Base-by-base conservation (phyloP, 2,329 filamentous ascomycete species). In the Microdochium paspali region DNA sequence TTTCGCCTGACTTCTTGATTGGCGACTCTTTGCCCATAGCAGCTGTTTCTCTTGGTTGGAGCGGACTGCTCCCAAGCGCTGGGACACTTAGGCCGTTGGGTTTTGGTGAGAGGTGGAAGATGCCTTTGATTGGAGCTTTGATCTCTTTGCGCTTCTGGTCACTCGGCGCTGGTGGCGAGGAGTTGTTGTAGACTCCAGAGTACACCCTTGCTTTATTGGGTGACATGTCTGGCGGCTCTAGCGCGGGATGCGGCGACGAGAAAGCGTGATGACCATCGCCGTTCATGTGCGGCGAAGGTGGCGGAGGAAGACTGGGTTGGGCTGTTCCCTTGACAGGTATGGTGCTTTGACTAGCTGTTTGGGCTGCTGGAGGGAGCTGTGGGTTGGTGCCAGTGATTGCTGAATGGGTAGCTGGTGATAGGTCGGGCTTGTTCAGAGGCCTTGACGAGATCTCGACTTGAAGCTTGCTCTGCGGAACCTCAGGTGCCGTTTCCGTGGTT, bases 151-250 rank as follows among this genome's bases (percentile, higher is more conserved):
- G 45, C 39, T 52, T 46, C 24, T 51, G 54, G 30, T 44, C 32
- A 46, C 44, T 52, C 44, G 50, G 40, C n/a, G 47, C 44, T 2
- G 64, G 58, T 26, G 59, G 61, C 10, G 61, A 61, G 26, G 60
- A 58, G 26, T 64, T 61, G 49, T 62, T 63, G 12, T 40, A 40
- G 32, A 67, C 61, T 32, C 63, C 64, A 39, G 62, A 64, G 50
- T 69, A 69, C 23, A 64, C 64, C 43, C 64, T 61, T 12, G 63
- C 64, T 51, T 67, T 68, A 49, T 62, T 65, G 4, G 64, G 66
- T 20, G 67, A 69, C 53, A 65, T 65, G 44, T 65, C 58, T 3
- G 69, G 68, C 20, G 68, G 68, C 2, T 64, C 66, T 23, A 72
- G 56, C 46, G 54, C 66, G 10, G 69, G 68, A 49, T 70, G 68